These are phyloP conservation scores for Arabis alpina DNA, from an alignment of 345 rosid genomes.

Conservation along the genomic window DNA sequence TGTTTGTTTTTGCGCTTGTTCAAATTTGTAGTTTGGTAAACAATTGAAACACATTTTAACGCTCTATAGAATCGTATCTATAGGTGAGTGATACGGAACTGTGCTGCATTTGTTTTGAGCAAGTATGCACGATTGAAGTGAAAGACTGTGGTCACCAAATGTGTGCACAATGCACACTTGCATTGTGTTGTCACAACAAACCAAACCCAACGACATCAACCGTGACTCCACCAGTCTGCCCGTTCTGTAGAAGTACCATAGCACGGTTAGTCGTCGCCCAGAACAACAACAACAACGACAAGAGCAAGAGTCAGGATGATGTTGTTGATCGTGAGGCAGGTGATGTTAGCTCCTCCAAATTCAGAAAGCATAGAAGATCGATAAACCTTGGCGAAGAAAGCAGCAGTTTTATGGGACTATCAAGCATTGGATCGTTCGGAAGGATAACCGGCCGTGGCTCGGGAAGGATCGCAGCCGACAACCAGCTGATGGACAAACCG, in stretches of 20 bases:
- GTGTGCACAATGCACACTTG: slow-evolving; percentile 98
- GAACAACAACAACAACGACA: slow-evolving; percentile 48
- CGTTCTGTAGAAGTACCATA: slow-evolving; percentile 93
- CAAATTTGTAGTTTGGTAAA: too few relatives aligned
- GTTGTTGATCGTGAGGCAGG: slow-evolving; percentile 52
- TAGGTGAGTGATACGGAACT: slow-evolving; percentile 82
- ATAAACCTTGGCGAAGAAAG: slow-evolving; percentile 84
- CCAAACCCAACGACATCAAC: slow-evolving; percentile 86
- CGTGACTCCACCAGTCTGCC: slow-evolving; percentile 80
- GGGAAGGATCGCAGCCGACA: slow-evolving; percentile 69
- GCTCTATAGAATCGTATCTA: slow-evolving; percentile 22
- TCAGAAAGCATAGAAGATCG: slow-evolving; percentile 68
- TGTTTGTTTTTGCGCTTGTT: background rate
- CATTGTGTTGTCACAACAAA: slow-evolving; percentile 95
- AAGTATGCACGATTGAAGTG: slow-evolving; percentile 90
- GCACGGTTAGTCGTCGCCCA: slow-evolving; percentile 65
- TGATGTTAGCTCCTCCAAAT: slow-evolving; percentile 64
- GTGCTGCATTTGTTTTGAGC: slow-evolving; percentile 98
- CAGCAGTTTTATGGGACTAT: slow-evolving; percentile 89
- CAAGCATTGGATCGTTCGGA: slow-evolving; percentile 67
- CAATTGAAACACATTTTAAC: background rate
- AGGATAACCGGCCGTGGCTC: slow-evolving; percentile 75
- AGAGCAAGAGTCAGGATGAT: slow-evolving; percentile 48
- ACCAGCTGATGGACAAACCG: slow-evolving; percentile 64
- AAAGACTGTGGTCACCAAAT: slow-evolving; percentile 92